Base-by-base conservation (phyloP, 2,329 filamentous ascomycete species). In the Fusarium sp. region DNA sequence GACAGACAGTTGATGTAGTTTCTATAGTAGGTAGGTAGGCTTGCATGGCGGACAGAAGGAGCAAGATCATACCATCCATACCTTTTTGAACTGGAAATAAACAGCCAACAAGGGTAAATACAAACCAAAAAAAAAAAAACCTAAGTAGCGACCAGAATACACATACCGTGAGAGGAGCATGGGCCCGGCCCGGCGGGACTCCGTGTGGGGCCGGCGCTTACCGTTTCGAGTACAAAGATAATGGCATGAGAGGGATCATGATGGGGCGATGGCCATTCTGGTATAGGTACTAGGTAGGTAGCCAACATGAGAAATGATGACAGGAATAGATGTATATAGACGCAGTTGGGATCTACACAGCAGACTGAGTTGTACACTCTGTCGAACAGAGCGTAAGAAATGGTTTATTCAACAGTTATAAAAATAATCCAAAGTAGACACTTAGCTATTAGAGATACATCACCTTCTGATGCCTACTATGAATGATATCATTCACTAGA, bases 161-260 rank as follows among this genome's bases (percentile, higher is more conserved):
- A 4, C 43, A 19, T 37, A 10, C 35, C n/a, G 35, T 37, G 41
- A 30, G 45, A 70, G 47, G 61, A 51, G 23, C 27, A 45, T 47
- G 50, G 47, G 37, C 51, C 51, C 55, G 50, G 40, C 65, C 48
- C 17, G 35, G 8, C 35, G 35, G 35, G 65, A 66, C 48, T 47
- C 49, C 41, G 27, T 44, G 62, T 54, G 65, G 65, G 65, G 48
- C 61, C 51, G 61, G 45, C 49, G 48, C 51, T 51, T 66, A 22
- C 51, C 35, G 23, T 45, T 47, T 56, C 19, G 52, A 52, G 33
- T 45, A 41, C 19, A 15, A 33, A 35, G 49, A 60, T 39, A 37
- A 50, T 50, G 11, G 22, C 39, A 47, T 25, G 14, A 27, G 22
- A 30, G 30, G 17, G 13, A 40, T 40, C 47, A 61, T 63, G 49